phyloP scores from a whole-genome alignment of 305 asterid genomes.

The Caryopteris hybrid region DNA sequence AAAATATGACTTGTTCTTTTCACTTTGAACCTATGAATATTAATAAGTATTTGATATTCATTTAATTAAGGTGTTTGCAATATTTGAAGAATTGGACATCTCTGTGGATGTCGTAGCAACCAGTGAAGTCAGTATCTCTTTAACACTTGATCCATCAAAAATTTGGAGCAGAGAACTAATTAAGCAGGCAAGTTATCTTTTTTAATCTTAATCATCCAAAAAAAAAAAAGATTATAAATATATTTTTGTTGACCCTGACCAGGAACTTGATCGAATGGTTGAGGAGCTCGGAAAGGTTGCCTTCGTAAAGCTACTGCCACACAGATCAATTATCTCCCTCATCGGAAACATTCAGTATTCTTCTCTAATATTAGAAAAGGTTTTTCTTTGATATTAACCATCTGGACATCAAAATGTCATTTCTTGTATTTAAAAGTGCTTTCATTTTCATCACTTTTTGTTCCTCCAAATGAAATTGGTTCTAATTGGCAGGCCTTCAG shows the following conservation, averaged over 20 bases:
- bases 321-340: slow-evolving; percentile 65
- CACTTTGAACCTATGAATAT: background rate
- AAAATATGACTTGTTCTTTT: background rate
- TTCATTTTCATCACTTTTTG: background rate
- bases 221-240: no score
- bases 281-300: slow-evolving; percentile 85
- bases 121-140: slow-evolving; percentile 78
- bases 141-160: slow-evolving; percentile 95
- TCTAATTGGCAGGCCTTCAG: slow-evolving; percentile 47
- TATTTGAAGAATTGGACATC: slow-evolving; percentile 71
- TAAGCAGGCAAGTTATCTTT: slow-evolving; percentile 99
- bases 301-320: slow-evolving; percentile 56
- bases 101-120: slow-evolving; percentile 85
- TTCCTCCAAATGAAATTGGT: background rate
- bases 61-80: slow-evolving; percentile 67
- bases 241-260: background rate
- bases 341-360: slow-evolving; percentile 66
- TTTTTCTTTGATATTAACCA: no score
- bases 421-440: background rate
- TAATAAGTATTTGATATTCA: background rate
- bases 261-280: slow-evolving; percentile 87
- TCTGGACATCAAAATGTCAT: background rate
- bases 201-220: no score
- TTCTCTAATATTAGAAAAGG: slow-evolving; percentile 57
- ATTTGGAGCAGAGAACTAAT: slow-evolving; percentile 94